These are phyloP conservation scores for Liriodendron chinense DNA, from an alignment of 164 flowering plant genomes.

Conservation along the genomic window DNA sequence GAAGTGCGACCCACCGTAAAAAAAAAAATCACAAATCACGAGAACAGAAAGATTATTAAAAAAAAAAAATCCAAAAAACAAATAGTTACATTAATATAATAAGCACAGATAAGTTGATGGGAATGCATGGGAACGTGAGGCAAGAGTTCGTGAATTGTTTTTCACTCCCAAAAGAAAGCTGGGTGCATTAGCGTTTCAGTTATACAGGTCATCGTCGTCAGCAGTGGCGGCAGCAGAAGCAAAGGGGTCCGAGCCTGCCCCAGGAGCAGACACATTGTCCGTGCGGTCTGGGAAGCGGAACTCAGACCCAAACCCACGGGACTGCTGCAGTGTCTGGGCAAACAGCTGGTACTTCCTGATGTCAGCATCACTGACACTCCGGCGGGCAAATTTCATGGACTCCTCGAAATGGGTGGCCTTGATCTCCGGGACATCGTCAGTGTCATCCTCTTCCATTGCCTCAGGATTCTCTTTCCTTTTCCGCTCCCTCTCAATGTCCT, in stretches of 20 bases:
- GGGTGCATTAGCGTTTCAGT: conserved; percentile 23
- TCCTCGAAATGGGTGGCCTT: conserved; percentile 63
- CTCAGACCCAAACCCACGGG: conserved; percentile 66
- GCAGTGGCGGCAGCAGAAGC: conserved; percentile 36
- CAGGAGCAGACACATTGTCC: conserved; percentile 25
- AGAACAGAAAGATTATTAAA: no score
- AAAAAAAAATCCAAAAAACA: no score
- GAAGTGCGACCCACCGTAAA: no score
- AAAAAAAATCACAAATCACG: no score
- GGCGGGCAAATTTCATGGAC: conserved; percentile 64
- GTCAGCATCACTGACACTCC: conserved; percentile 68
- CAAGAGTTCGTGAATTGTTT: neutral
- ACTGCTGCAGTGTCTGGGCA: conserved; percentile 67
- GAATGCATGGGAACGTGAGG: no score
- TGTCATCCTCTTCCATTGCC: conserved; percentile 69
- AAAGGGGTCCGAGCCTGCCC: conserved; percentile 39
- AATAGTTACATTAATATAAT: no score
- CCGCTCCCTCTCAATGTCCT: conserved; percentile 65
- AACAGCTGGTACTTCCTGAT: conserved; percentile 60
- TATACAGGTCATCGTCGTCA: conserved; percentile 51
- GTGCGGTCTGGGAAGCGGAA: conserved; percentile 47
- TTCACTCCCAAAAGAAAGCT: neutral
- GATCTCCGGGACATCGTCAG: conserved; percentile 55
- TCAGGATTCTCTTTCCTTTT: conserved; percentile 48
- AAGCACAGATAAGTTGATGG: no score